These are phyloP conservation scores for Croton setiger DNA, from an alignment of 441 rosid species.

Conservation along the genomic window DNA sequence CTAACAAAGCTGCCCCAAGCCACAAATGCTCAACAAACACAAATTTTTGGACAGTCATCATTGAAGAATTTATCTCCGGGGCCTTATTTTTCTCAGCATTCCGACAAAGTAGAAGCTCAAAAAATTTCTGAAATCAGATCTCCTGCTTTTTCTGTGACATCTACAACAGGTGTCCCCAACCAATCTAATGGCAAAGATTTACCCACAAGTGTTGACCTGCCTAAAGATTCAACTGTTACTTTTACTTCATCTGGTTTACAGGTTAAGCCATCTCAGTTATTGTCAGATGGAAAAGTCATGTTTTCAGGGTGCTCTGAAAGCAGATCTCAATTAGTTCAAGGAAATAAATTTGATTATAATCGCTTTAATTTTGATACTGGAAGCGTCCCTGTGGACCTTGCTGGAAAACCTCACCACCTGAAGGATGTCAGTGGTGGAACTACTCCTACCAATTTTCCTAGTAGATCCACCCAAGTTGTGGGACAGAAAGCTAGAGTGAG, in stretches of 20 bases:
- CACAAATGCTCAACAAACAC: constrained; percentile 31
- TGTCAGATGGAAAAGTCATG: constrained; percentile 38
- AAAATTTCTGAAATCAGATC: constrained; percentile 31
- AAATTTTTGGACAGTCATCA: constrained; percentile 33
- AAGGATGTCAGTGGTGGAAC: constrained; percentile 34
- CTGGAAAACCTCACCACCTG: constrained; percentile 39
- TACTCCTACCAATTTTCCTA: constrained; percentile 30
- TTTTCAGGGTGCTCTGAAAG: constrained; percentile 26
- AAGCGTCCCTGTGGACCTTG: constrained; percentile 33
- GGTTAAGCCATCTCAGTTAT: constrained; percentile 39
- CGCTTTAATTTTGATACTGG: constrained; percentile 28
- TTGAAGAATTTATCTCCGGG: constrained; percentile 30
- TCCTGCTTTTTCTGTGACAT: constrained; percentile 33
- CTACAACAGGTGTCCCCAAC: constrained; percentile 27
- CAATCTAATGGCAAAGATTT: constrained; percentile 28
- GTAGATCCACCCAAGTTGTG: constrained; percentile 27
- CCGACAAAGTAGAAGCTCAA: constrained; percentile 33
- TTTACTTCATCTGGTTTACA: constrained; percentile 35
- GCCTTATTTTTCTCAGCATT: constrained; percentile 20
- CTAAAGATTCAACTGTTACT: constrained; percentile 32
- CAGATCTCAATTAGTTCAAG: constrained; percentile 28
- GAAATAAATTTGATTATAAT: constrained; percentile 31
- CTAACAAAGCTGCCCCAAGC: constrained; percentile 29
- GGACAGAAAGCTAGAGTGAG: constrained; percentile 33
- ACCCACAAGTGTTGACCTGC: constrained; percentile 30